phyloP scores from a whole-genome alignment of 257 asterid genomes.

The Solanum microdontum region DNA sequence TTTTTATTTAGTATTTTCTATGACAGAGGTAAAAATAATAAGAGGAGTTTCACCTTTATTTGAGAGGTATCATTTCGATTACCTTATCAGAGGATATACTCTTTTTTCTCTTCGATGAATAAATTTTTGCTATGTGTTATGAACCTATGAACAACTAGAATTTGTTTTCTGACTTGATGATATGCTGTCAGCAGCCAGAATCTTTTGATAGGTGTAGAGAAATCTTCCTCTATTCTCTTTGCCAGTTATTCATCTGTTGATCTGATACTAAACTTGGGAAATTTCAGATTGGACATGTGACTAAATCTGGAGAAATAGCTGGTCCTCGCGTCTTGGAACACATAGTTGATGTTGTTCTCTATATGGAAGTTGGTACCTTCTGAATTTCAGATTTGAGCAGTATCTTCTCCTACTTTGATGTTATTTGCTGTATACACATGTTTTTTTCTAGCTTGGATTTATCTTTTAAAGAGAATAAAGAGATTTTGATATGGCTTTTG shows the following conservation, averaged over 20 bases:
- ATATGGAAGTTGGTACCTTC: slow-evolving; percentile 74
- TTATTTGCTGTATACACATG: neutral
- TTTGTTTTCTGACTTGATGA: neutral
- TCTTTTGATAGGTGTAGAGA: neutral
- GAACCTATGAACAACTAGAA: neutral
- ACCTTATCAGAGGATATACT: neutral
- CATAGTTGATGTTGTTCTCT: slow-evolving; percentile 88
- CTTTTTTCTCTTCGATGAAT: neutral
- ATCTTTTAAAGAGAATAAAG: neutral
- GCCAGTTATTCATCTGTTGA: neutral
- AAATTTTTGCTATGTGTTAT: neutral
- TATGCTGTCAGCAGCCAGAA: neutral
- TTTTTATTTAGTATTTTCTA: neutral
- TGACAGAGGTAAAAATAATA: neutral
- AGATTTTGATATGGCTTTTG: neutral
- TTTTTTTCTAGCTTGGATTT: neutral
- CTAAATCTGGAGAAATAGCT: slow-evolving; percentile 87
- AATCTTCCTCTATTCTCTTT: neutral
- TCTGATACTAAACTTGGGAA: neutral
- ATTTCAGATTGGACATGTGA: slow-evolving; percentile 87
- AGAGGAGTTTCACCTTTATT: neutral
- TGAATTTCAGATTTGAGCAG: neutral
- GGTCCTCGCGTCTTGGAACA: slow-evolving; percentile 98
- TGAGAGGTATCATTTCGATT: neutral
- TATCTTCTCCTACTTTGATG: neutral